Evolutionary conservation across 148 eudicot genomes (phyloP).

Genomic region (Chenopodium formosanum): DNA sequence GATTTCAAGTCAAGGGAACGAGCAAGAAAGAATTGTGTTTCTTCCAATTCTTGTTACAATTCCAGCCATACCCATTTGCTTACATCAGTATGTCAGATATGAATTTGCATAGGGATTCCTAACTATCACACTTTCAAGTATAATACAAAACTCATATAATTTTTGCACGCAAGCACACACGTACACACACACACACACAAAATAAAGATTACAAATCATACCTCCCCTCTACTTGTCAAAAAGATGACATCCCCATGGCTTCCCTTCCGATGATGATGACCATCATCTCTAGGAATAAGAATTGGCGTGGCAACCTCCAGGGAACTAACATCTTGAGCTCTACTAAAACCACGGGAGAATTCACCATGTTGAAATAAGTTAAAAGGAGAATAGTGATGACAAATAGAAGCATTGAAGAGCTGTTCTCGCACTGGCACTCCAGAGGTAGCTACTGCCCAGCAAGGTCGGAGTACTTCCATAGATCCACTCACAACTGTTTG

Average conservation of each 20-base stretch:
- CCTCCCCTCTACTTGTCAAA: conserved; percentile 95
- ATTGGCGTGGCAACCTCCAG: conserved; percentile 97
- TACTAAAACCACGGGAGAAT: conserved; percentile 69
- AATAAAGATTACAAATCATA: conserved; percentile 25
- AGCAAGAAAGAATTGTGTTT: background rate
- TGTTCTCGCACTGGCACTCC: conserved; percentile 99
- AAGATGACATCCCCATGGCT: conserved; percentile 93
- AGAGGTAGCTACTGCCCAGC: conserved; percentile 99
- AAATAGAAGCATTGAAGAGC: conserved; percentile 94
- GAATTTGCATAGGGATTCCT: background rate
- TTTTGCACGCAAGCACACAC: background rate
- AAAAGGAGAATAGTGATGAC: conserved; percentile 77
- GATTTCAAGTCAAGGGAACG: background rate
- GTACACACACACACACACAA: background rate
- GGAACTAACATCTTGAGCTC: conserved; percentile 58
- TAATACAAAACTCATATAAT: background rate
- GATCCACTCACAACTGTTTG: conserved; percentile 95
- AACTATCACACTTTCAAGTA: background rate
- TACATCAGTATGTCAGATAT: background rate
- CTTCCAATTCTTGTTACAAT: background rate
- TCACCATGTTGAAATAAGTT: conserved; percentile 83
- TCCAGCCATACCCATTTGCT: background rate
- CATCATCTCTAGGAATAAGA: conserved; percentile 77
- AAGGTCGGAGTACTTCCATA: conserved; percentile 97
- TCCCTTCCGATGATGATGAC: conserved; percentile 81